Evolutionary conservation across 2,329 filamentous ascomycete genomes (phyloP).

Genomic region (Arthrobotrys megalospora): DNA sequence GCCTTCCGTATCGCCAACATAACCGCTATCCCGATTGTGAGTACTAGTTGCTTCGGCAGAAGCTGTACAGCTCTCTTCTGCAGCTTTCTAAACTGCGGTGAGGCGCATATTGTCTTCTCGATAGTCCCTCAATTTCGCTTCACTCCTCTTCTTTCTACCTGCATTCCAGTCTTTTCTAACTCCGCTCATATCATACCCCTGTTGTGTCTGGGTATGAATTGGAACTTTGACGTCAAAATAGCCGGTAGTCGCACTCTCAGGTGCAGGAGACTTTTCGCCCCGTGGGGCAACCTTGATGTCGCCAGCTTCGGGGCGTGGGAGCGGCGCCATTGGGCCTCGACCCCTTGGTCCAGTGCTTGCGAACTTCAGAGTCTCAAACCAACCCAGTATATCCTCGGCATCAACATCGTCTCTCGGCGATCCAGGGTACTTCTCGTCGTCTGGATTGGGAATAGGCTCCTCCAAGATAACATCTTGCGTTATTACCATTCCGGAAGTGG

Average conservation of each 20-base stretch:
- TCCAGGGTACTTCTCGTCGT: conserved; percentile 28
- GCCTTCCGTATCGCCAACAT: not conserved
- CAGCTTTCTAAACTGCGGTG: conserved; percentile 51
- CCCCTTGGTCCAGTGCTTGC: conserved; percentile 49
- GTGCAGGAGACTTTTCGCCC: not conserved
- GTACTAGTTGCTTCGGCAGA: not conserved
- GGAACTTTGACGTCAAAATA: conserved; percentile 55
- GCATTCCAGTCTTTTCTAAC: conserved; percentile 48
- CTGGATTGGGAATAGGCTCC: conserved; percentile 38
- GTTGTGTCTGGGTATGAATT: conserved; percentile 18
- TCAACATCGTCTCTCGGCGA: conserved; percentile 59
- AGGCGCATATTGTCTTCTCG: conserved; percentile 34
- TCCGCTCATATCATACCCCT: conserved; percentile 31
- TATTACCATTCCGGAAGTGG: conserved; percentile 30
- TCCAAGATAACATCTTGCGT: conserved; percentile 55
- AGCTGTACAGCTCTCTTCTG: not conserved
- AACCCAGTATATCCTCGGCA: conserved; percentile 55
- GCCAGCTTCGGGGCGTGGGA: conserved; percentile 48
- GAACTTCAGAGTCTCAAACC: conserved; percentile 59
- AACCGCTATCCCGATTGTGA: conserved; percentile 18
- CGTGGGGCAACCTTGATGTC: conserved; percentile 27
- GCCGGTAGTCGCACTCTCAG: not conserved
- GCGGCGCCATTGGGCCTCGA: conserved; percentile 47
- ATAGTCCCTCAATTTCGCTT: conserved; percentile 41
- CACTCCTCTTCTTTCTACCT: conserved; percentile 51